Conservation (phyloP, 2,329 filamentous ascomycete species). For the Rosellinia necatrix region DNA sequence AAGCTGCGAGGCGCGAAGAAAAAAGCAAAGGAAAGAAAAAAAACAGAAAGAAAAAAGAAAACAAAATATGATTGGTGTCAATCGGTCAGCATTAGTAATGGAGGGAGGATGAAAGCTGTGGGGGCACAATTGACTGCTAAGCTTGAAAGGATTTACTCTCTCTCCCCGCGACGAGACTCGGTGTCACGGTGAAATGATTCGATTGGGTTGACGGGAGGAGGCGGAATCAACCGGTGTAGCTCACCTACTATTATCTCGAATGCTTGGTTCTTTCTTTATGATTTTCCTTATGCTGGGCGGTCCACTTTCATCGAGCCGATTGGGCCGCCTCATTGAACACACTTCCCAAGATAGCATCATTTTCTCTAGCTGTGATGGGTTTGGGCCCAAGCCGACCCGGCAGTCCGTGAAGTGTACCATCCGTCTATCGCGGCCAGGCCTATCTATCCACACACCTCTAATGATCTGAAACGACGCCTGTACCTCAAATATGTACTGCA, state of each 20-base stretch:
- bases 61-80: no score
- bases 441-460: background rate
- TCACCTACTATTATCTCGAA: constrained; percentile 11
- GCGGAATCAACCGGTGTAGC: background rate
- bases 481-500: no score
- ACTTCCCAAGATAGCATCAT: background rate
- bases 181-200: no score
- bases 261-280: constrained; percentile 4
- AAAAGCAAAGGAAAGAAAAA: no score
- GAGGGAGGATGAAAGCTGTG: background rate
- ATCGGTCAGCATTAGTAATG: background rate
- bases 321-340: background rate
- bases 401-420: background rate
- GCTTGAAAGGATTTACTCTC: no score
- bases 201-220: background rate
- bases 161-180: no score
- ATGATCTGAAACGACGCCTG: no score
- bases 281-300: constrained; percentile 2
- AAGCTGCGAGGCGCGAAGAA: no score
- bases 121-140: no score
- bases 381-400: background rate
- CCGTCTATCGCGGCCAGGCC: background rate
- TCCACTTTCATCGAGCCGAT: background rate
- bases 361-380: no score
- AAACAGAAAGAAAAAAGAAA: no score